Evolutionary conservation across 176 grass and related monocot species (phyloP), one percentile per base, ranked within the genome.

Genomic region (Avena sativa): DNA sequence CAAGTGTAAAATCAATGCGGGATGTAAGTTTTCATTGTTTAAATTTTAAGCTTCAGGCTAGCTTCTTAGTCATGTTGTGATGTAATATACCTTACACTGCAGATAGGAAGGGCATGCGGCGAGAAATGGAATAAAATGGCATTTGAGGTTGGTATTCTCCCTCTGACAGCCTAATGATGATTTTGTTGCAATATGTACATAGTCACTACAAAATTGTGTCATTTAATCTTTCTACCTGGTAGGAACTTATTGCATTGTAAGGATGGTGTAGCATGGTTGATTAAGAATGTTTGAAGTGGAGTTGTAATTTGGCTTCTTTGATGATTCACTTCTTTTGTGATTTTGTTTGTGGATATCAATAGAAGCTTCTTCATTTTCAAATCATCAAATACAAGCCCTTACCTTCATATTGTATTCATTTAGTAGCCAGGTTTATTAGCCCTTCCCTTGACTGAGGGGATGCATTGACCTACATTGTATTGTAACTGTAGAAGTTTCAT

Each of bases 31-130:
- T 43, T 30, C 72, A 46, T 53, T 34, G 83, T 32, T 74, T 92
- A 78, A 69, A 40, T 81, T 25, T 65, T 8, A 56, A 77, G 59
- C 70, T 70, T 89, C 48, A 62, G 70, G 71, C 34, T 72, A 86
- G 76, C 61, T 66, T 66, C 44, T 16, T 67, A 51, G 47, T 87
- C 55, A 70, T 84, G 8, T 80, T 60, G 67, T 86, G 79, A 90
- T 60, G 50, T 83, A 74, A 90, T 79, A 73, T 74, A 49, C 61
- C 59, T 74, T 83, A n/a, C 48, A 49, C 75, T 79, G 17, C 89
- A 98, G 93, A 86, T 98, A 91, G 97, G 97, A 46, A 98, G 94
- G 85, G 94, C 92, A 71, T 96, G 97, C 1, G 97, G 94, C 1
- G 85, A 91, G 84, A 99, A 96, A 89, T 99, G 94, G 93, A 99